Base-by-base conservation (phyloP, 352 stramenopile genomes). In the Phytophthora pseudosyringae region DNA sequence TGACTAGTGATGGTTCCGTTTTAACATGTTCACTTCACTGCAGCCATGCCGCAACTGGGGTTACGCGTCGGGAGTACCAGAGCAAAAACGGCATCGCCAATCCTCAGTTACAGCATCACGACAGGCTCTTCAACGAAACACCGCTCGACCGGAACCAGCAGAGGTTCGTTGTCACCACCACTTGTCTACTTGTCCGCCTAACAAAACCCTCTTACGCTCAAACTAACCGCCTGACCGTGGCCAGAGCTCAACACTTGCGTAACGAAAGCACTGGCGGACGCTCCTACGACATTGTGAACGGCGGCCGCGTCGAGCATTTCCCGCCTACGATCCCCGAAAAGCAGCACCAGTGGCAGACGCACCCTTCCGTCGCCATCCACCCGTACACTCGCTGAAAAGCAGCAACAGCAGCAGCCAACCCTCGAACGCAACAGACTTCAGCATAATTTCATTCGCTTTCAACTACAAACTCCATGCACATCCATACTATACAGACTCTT, bases 71-170 rank as follows among this genome's bases (percentile, higher is more conserved):
- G 4, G 77, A 89, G 39, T 93, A 80, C 56, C 68, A 88, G 40
- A 78, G 72, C 48, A 91, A 94, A 49, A 73, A 73, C 8, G 59
- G 70, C 21, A 55, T 54, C 13, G 69, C 74, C 8, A 89, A 89
- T 47, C 71, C 76, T 25, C 73, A 57, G 1, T 51, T 86, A 26
- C 67, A 78, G 25, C 74, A 81, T 6, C 78, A 90, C 58, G 72
- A 86, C 32, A 82, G 80, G 3, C 68, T 94, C 40, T 94, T 94
- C 58, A 92, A 90, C 57, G 74, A 86, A 50, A 89, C 75, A 33
- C 74, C 83, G 1, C 49, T 88, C 25, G 64, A 83, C 3, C 76
- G 83, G 73, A 76, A 83, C 35, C 61, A 72, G 21, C 72, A 91
- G 58, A 68, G 83, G 83, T 90, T 52, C 7, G 55, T 43, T 51